Conservation (phyloP, 2,329 filamentous ascomycete genomes). For the Phialophora verrucosa region DNA sequence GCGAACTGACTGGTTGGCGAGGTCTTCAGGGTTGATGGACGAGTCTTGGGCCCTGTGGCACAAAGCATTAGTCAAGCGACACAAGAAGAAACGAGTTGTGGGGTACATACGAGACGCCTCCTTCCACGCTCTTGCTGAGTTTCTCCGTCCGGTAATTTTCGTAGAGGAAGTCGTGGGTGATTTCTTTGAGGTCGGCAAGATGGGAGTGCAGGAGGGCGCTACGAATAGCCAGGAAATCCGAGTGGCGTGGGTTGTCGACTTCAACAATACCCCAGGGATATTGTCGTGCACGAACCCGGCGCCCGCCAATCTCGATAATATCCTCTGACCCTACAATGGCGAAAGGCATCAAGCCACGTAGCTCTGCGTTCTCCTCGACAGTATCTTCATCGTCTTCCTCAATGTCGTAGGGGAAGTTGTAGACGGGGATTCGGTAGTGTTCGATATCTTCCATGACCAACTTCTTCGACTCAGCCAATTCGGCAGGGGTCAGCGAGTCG, state of each 20-base stretch:
- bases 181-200: conserved; percentile 97
- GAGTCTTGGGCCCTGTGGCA: conserved; percentile 66
- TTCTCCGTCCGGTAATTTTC: conserved; percentile 99
- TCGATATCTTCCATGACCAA: conserved; percentile 99
- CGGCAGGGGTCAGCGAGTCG: conserved; percentile 92
- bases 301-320: conserved; percentile 88
- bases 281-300: conserved; percentile 90
- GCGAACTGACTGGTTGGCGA: conserved; percentile 94
- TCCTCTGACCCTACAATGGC: conserved; percentile 98
- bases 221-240: conserved; percentile 95
- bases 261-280: conserved; percentile 99
- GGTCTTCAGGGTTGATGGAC: conserved; percentile 96
- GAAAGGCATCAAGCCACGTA: conserved; percentile 97
- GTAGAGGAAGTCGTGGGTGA: conserved; percentile 99
- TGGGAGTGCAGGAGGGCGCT: conserved; percentile 97
- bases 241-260: conserved; percentile 98
- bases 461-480: conserved; percentile 99
- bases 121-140: conserved; percentile 98
- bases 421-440: conserved; percentile 98
- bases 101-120: conserved; percentile 77
- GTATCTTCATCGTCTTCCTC: conserved; percentile 99
- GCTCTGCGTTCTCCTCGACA: conserved; percentile 97
- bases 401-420: conserved; percentile 99
- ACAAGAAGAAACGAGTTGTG: conserved; percentile 26
- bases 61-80: conserved; percentile 33